Percentiles rank a stretch among this genome's conserved stretches.
Conservation (phyloP, 495 filamentous ascomycete genomes). For the Chaetomidium leptoderma region DNA sequence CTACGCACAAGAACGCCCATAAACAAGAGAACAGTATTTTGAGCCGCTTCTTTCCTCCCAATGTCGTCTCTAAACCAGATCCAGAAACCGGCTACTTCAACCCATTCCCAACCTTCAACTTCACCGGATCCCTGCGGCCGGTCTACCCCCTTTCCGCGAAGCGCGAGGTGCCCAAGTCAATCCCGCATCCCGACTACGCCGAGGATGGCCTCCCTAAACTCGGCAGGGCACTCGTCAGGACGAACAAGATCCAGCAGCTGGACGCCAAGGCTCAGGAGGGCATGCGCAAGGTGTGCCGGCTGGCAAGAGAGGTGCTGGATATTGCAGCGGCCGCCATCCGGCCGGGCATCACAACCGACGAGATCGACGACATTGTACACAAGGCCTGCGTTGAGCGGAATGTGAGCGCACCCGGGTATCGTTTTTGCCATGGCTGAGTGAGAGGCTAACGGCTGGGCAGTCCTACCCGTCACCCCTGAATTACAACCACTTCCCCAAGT, state of each 20-base stretch:
- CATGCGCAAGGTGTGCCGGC: slow-evolving; percentile 89
- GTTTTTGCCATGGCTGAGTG: background rate
- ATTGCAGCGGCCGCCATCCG: slow-evolving; percentile 73
- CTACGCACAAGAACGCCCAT: slow-evolving; percentile 80
- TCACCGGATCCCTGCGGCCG: slow-evolving; percentile 74
- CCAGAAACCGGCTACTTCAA: slow-evolving; percentile 85
- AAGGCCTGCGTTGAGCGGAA: slow-evolving; percentile 91
- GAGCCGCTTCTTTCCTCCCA: slow-evolving; percentile 63
- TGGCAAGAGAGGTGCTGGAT: slow-evolving; percentile 90
- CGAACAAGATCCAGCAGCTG: slow-evolving; percentile 77
- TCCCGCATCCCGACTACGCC: slow-evolving; percentile 81
- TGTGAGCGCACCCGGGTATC: slow-evolving; percentile 46
- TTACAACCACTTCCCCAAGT: slow-evolving; percentile 96
- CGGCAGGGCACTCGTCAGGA: slow-evolving; percentile 62
- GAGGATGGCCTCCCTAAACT: slow-evolving; percentile 76
- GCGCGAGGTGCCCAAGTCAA: slow-evolving; percentile 71
- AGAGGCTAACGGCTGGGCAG: slow-evolving; percentile 45
- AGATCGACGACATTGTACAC: slow-evolving; percentile 94
- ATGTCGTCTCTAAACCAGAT: slow-evolving; percentile 79
- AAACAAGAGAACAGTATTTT: slow-evolving; percentile 77
- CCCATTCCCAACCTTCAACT: slow-evolving; percentile 82
- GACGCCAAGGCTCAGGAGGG: slow-evolving; percentile 70
- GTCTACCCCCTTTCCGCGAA: slow-evolving; percentile 80
- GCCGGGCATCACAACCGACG: slow-evolving; percentile 92
- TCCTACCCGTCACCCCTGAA: slow-evolving; percentile 95